These are phyloP conservation scores for Corinectria fuckeliana DNA, from an alignment of 2,329 filamentous ascomycete genomes.

Conservation along the genomic window DNA sequence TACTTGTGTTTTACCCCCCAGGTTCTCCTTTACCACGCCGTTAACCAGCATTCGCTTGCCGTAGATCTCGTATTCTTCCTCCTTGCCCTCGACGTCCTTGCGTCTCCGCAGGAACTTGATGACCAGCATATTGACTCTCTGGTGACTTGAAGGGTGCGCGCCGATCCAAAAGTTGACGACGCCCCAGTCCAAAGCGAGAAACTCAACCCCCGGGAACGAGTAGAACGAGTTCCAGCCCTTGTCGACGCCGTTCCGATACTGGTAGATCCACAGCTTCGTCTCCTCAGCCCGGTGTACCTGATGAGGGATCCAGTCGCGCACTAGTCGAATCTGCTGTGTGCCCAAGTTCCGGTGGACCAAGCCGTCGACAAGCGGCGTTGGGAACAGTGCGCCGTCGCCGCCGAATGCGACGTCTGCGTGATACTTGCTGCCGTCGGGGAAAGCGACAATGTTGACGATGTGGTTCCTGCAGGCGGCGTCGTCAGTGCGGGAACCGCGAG, in stretches of 20 bases:
- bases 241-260: conserved; percentile 57
- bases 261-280: conserved; percentile 67
- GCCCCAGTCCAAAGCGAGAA: conserved; percentile 57
- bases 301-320: conserved; percentile 54
- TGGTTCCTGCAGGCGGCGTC: conserved; percentile 50
- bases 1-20: conserved; percentile 27
- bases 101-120: conserved; percentile 57
- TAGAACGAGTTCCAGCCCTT: conserved; percentile 67
- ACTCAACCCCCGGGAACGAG: conserved; percentile 70
- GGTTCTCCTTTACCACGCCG: conserved; percentile 31
- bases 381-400: conserved; percentile 64
- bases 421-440: conserved; percentile 56
- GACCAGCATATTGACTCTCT: conserved; percentile 59
- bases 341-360: conserved; percentile 55
- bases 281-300: conserved; percentile 44
- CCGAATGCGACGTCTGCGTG: conserved; percentile 71
- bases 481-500: not conserved
- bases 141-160: conserved; percentile 55
- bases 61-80: conserved; percentile 24
- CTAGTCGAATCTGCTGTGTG: conserved; percentile 61
- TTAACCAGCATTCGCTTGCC: conserved; percentile 38
- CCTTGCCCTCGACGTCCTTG: conserved; percentile 46
- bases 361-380: conserved; percentile 58
- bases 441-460: conserved; percentile 66
- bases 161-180: conserved; percentile 65